Percentiles rank a stretch among this genome's conserved stretches.
These are phyloP conservation scores for Nyctanthes arbortristis DNA, from an alignment of 257 asterid genomes.

Conservation along the genomic window DNA sequence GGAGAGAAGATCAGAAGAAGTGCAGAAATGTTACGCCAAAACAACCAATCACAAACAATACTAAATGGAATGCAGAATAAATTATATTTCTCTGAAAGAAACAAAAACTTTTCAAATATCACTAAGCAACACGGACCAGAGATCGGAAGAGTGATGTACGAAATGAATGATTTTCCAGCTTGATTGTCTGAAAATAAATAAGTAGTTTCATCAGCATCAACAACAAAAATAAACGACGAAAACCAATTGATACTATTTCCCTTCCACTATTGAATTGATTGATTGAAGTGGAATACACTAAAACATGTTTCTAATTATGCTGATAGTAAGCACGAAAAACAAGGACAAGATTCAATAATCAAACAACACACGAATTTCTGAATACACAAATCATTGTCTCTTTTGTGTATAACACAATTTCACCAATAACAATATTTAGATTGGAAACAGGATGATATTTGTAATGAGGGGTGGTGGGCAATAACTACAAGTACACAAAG, in stretches of 20 bases:
- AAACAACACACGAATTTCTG: neutral
- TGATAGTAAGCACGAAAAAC: neutral
- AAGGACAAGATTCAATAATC: neutral
- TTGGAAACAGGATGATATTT: constrained; percentile 16
- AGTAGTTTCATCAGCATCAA: constrained; percentile 18
- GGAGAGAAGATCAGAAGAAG: constrained; percentile 23
- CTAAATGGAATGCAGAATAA: neutral
- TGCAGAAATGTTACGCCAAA: constrained; percentile 15
- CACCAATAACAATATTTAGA: neutral
- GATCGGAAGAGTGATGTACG: constrained; percentile 94
- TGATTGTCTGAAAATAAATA: constrained; percentile 68
- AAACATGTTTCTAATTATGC: neutral
- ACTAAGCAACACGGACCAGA: constrained; percentile 17
- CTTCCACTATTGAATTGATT: constrained; percentile 8
- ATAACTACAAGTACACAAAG: neutral
- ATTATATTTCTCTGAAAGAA: neutral
- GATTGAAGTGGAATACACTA: neutral
- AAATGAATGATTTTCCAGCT: constrained; percentile 83
- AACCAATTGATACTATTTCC: neutral
- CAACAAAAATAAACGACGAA: neutral
- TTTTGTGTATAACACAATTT: neutral
- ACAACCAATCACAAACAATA: too few relatives aligned
- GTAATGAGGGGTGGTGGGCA: constrained; percentile 5
- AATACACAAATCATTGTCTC: constrained; percentile 1
- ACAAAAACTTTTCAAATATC: constrained; percentile 9